Conservation (phyloP, 208 protist species). For the Crithidia thermophila region DNA sequence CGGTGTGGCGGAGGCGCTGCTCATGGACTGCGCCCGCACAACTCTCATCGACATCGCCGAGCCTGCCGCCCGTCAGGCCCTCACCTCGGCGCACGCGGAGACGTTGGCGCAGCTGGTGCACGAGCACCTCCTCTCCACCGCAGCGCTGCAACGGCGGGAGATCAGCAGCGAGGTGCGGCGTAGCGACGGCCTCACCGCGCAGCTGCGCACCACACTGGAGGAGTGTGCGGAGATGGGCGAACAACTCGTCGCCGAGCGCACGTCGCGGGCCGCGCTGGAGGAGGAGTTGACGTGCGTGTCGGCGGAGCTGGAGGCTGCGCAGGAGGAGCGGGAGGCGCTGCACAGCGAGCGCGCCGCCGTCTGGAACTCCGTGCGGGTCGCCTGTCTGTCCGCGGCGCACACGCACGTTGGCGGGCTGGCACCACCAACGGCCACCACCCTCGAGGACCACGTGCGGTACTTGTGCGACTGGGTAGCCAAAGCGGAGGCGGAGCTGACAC, state of each 20-base stretch:
- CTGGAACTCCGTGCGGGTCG: constrained; percentile 7
- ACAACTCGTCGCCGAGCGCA: constrained; percentile 10
- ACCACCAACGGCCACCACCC: not conserved
- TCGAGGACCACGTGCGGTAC: constrained; percentile 23
- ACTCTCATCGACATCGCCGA: constrained; percentile 32
- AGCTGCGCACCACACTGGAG: constrained; percentile 4
- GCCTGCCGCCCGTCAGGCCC: constrained; percentile 25
- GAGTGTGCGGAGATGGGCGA: not conserved
- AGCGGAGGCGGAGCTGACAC: not conserved
- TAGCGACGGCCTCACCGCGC: not conserved
- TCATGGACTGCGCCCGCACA: constrained; percentile 23
- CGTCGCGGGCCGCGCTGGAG: constrained; percentile 10
- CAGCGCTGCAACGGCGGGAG: constrained; percentile 11
- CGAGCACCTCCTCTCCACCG: not conserved
- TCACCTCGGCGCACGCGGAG: constrained; percentile 11
- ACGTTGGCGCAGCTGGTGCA: constrained; percentile 14
- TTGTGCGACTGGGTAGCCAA: constrained; percentile 13
- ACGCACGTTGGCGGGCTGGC: not conserved
- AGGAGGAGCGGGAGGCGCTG: constrained; percentile 11
- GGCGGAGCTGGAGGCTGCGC: constrained; percentile 5
- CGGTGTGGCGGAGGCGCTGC: constrained; percentile 30
- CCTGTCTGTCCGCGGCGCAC: not conserved
- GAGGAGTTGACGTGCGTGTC: constrained; percentile 3
- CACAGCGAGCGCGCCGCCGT: constrained; percentile 15
- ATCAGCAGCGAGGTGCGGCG: not conserved